phyloP scores from a whole-genome alignment of 257 asterid genomes.

The Echites panduratus region DNA sequence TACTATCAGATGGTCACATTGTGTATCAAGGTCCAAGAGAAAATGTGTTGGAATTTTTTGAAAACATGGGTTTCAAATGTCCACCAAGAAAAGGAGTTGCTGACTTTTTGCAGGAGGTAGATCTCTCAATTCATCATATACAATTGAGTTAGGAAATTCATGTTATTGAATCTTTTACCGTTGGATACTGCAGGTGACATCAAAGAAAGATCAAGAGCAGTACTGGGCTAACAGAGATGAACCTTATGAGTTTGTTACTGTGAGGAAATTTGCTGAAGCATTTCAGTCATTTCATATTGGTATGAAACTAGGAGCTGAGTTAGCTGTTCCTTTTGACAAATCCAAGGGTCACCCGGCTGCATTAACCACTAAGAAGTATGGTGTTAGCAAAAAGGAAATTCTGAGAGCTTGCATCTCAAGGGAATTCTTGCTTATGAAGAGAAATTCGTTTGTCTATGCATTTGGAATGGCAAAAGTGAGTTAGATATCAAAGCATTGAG shows the following conservation, averaged over 20 bases:
- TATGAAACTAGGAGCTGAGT: slow-evolving; percentile 53
- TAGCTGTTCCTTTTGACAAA: slow-evolving; percentile 64
- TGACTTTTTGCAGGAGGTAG: slow-evolving; percentile 89
- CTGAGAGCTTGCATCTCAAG: slow-evolving; percentile 60
- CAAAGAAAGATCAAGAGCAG: slow-evolving; percentile 86
- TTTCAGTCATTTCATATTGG: slow-evolving; percentile 70
- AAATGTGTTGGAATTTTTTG: slow-evolving; percentile 63
- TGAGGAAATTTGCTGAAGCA: slow-evolving; percentile 61
- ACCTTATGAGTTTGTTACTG: slow-evolving; percentile 49
- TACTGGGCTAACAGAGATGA: slow-evolving; percentile 60
- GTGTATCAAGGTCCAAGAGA: slow-evolving; percentile 92
- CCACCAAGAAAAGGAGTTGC: slow-evolving; percentile 92
- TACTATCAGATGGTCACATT: slow-evolving; percentile 67
- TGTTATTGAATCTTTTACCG: not conserved
- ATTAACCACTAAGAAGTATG: slow-evolving; percentile 48
- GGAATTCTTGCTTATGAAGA: slow-evolving; percentile 62
- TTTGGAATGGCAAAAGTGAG: slow-evolving; percentile 70
- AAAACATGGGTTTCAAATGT: slow-evolving; percentile 69
- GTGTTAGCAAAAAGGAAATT: slow-evolving; percentile 66
- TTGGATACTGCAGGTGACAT: slow-evolving; percentile 49
- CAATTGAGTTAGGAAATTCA: not conserved
- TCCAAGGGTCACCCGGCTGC: slow-evolving; percentile 67
- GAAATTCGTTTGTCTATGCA: slow-evolving; percentile 67
- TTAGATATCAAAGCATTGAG: not conserved
- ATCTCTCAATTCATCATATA: not conserved